A percentile compares a stretch with the other conserved stretches of the same genome.
phyloP scores from a whole-genome alignment of 2,329 filamentous ascomycete genomes.

The Claviceps sp. region DNA sequence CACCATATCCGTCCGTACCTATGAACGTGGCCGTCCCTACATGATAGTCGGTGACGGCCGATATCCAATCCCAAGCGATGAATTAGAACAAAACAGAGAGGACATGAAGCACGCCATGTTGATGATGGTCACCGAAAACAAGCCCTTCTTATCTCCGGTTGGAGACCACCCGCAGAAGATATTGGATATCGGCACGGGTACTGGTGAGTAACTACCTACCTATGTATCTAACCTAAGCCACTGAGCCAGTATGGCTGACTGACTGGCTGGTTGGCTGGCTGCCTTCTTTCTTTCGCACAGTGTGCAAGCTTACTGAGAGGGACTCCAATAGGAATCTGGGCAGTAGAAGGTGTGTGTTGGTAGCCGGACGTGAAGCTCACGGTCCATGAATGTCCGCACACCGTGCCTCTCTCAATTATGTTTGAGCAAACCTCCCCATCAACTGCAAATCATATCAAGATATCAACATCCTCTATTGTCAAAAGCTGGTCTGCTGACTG shows the following conservation, averaged over 20 bases:
- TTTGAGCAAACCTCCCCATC: too few species aligned
- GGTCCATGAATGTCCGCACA: too few species aligned
- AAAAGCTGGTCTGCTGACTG: neutral
- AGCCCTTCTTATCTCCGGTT: slow-evolving; percentile 28
- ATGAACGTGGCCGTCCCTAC: slow-evolving; percentile 13
- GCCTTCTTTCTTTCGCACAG: neutral
- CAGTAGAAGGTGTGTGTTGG: slow-evolving; percentile 5
- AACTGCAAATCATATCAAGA: too few species aligned
- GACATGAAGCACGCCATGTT: slow-evolving; percentile 27
- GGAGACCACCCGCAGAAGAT: slow-evolving; percentile 20
- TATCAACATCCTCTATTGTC: too few species aligned
- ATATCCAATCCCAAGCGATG: slow-evolving; percentile 26
- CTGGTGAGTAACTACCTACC: slow-evolving; percentile 3
- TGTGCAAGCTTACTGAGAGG: neutral
- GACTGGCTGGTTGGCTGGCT: neutral
- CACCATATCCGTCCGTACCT: slow-evolving; percentile 6
- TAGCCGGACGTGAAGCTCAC: neutral
- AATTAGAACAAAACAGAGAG: slow-evolving; percentile 24
- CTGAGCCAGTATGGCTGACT: neutral
- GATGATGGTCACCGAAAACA: slow-evolving; percentile 19
- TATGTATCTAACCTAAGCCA: too few species aligned
- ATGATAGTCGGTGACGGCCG: slow-evolving; percentile 21
- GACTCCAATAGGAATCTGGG: slow-evolving; percentile 7
- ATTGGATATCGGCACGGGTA: slow-evolving; percentile 26
- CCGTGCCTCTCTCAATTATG: neutral